These are phyloP conservation scores for Peltaster fructicola DNA, from an alignment of 2,329 filamentous ascomycete species.

Conservation along the genomic window DNA sequence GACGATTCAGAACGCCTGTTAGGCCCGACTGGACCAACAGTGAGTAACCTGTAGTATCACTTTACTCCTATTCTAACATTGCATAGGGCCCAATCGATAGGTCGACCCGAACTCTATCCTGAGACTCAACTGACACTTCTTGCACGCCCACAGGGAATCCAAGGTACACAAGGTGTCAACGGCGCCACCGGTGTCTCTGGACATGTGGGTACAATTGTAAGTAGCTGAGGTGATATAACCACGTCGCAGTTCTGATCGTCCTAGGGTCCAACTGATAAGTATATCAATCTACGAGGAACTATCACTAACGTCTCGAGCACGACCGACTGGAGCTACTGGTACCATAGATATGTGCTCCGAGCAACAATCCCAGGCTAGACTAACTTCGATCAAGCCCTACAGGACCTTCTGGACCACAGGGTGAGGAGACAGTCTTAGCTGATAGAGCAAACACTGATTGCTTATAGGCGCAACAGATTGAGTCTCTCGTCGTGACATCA, in stretches of 20 bases:
- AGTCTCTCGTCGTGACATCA: not conserved
- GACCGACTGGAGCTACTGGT: not conserved
- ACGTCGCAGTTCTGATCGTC: no score
- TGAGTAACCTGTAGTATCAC: not conserved
- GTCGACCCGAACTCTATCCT: not conserved
- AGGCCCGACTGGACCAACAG: slow-evolving; percentile 1
- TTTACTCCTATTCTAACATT: not conserved
- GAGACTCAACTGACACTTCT: not conserved
- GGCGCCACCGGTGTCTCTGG: no score
- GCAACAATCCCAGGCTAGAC: not conserved
- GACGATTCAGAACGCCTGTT: no score
- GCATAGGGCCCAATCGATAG: not conserved
- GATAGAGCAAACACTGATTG: not conserved
- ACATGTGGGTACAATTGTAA: no score
- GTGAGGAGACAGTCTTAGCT: not conserved
- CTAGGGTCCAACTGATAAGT: not conserved
- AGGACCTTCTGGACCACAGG: not conserved
- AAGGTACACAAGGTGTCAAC: not conserved
- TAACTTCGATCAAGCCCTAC: not conserved
- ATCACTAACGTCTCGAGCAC: no score
- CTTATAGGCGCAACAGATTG: not conserved
- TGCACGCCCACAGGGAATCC: not conserved
- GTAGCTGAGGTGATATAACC: no score
- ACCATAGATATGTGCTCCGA: not conserved
- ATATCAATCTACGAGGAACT: not conserved